Evolutionary conservation across 129 eudicot species (phyloP).

Genomic region (Dittrichia graveolens): DNA sequence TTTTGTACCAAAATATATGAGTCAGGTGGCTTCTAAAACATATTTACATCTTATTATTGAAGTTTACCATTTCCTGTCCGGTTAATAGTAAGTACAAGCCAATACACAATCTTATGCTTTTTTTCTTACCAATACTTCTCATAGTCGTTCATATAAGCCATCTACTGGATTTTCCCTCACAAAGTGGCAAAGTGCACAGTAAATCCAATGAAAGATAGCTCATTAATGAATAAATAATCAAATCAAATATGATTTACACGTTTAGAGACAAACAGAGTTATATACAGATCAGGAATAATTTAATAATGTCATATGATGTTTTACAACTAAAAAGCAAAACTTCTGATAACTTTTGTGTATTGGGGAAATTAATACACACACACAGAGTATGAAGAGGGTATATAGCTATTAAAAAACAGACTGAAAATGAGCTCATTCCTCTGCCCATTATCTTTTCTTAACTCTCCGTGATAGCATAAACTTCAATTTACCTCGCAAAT

Average conservation of each 20-base stretch:
- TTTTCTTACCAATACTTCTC: background rate
- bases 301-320: background rate
- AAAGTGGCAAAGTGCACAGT: background rate
- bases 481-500: no score
- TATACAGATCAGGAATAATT: background rate
- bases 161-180: background rate
- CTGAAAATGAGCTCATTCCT: background rate
- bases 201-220: background rate
- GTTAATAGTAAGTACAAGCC: background rate
- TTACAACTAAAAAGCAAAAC: background rate
- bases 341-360: background rate
- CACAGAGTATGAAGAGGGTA: no score
- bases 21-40: background rate
- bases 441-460: background rate
- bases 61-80: background rate
- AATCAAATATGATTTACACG: background rate
- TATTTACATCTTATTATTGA: conserved; percentile 11
- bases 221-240: background rate
- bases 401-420: background rate
- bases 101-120: background rate
- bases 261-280: background rate
- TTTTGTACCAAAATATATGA: background rate
- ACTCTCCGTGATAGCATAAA: background rate
- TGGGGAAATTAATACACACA: background rate
- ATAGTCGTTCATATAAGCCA: background rate